Evolutionary conservation across 139 green algal species (phyloP), one percentile per base, ranked within the genome.

Genomic region (Helicosporidium sp.): DNA sequence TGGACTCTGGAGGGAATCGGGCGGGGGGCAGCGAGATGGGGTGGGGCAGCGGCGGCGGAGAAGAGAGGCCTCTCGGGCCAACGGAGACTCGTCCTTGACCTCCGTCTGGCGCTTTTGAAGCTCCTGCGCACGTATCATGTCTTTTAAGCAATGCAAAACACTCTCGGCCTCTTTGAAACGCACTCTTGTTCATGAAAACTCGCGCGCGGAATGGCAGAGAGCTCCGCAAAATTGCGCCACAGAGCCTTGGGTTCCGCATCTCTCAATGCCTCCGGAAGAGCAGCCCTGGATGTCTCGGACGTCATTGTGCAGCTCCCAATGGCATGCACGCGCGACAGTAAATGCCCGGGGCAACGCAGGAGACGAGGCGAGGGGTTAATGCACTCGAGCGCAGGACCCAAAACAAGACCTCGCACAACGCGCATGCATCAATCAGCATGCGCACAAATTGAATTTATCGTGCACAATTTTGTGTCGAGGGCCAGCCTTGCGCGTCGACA

Each of bases 151-250:
- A n/a, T n/a, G n/a, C n/a, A n/a, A n/a, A n/a, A n/a, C n/a, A n/a
- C n/a, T n/a, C n/a, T n/a, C n/a, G n/a, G n/a, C n/a, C n/a, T n/a
- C n/a, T n/a, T n/a, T n/a, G n/a, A n/a, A 22, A n/a, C 39, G 39
- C 39, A 44, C 39, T 22, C 20, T 22, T 44, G 39, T 17, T 26
- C 39, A 13, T 23, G 12, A n/a, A 13, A 44, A 46, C 7, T 19
- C 0, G 75, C 68, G 0, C 75, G 52, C 0, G 75, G 75, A 13
- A 84, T 66, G 24, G 57, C 34, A 3, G 50, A 57, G 1, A 77
- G 54, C 39, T 47, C 34, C 1, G 46, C 53, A 41, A 77, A 77
- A 43, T 50, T 55, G 1, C 37, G 8, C 69, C 69, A 77, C 1
- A 77, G 28, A 3, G 34, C 6, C 6, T 27, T 37, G 5, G 65